Percentiles rank a stretch among this genome's conserved stretches.
Evolutionary conservation across 2,329 filamentous ascomycete species (phyloP).

Genomic region (Pseudocercospora ulei): DNA sequence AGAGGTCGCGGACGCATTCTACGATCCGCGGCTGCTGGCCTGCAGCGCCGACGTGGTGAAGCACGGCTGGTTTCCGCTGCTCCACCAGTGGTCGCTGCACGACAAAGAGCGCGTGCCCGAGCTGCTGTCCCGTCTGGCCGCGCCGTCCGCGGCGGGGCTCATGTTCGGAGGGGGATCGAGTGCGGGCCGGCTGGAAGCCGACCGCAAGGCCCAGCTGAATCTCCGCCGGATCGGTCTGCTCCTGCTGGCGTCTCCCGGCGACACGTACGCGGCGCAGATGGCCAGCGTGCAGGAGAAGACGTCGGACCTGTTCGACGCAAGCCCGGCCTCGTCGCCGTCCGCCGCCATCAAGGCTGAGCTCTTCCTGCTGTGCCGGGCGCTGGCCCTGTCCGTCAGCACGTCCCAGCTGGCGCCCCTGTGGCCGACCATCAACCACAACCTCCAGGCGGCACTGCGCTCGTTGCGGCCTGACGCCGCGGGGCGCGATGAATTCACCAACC

Average conservation of each 20-base stretch:
- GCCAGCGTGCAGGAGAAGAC: constrained; percentile 67
- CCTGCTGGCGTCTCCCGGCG: constrained; percentile 63
- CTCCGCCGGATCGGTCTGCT: constrained; percentile 72
- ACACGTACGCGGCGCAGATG: constrained; percentile 71
- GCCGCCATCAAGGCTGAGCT: constrained; percentile 80
- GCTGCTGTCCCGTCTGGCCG: constrained; percentile 63
- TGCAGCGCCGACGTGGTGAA: constrained; percentile 56
- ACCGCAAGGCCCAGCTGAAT: constrained; percentile 83
- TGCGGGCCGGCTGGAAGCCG: constrained; percentile 85
- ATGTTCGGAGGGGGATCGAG: constrained; percentile 97
- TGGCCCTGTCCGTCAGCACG: constrained; percentile 68
- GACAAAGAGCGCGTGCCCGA: constrained; percentile 87
- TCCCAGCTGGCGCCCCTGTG: constrained; percentile 76
- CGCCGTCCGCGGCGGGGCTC: constrained; percentile 86
- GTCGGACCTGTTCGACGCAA: constrained; percentile 75
- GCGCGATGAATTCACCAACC: constrained; percentile 64
- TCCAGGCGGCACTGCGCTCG: constrained; percentile 69
- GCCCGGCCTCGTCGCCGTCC: constrained; percentile 80
- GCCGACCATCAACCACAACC: constrained; percentile 79
- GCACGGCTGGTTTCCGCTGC: constrained; percentile 67
- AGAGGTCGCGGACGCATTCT: constrained; percentile 84
- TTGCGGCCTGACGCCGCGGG: constrained; percentile 58
- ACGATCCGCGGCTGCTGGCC: constrained; percentile 77
- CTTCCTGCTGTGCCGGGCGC: constrained; percentile 74
- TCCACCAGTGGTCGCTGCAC: constrained; percentile 71